Percentiles rank a stretch among this genome's conserved stretches.
phyloP scores from a whole-genome alignment of 2,329 filamentous ascomycete species.

The Tolypocladium endophyticum region DNA sequence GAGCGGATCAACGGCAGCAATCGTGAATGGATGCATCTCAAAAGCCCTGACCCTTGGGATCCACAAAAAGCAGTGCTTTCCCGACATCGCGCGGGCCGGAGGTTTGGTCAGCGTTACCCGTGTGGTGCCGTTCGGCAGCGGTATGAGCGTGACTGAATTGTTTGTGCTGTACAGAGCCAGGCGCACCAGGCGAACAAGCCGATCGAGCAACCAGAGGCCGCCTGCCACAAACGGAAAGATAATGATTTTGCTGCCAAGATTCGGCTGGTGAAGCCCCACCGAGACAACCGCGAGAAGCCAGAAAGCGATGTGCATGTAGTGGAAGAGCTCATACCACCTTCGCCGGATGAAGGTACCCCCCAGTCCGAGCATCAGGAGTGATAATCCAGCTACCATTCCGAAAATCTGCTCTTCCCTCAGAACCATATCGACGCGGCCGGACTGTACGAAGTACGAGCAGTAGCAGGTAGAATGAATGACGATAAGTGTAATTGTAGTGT shows the following conservation, averaged over 20 bases:
- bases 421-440: constrained; percentile 18
- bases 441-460: constrained; percentile 25
- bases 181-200: constrained; percentile 34
- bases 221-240: constrained; percentile 30
- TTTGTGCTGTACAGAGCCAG: constrained; percentile 34
- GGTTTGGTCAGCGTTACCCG: constrained; percentile 42
- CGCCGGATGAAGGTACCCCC: constrained; percentile 31
- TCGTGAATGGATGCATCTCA: constrained; percentile 56
- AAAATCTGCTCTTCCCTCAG: constrained; percentile 28
- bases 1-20: constrained; percentile 38
- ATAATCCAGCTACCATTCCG: constrained; percentile 36
- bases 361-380: constrained; percentile 32
- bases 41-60: constrained; percentile 44
- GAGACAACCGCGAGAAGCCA: constrained; percentile 38
- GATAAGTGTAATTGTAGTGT: constrained; percentile 32
- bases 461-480: constrained; percentile 37
- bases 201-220: constrained; percentile 39
- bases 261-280: constrained; percentile 41
- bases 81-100: constrained; percentile 34
- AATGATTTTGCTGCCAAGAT: constrained; percentile 28
- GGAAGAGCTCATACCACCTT: constrained; percentile 46
- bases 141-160: constrained; percentile 41
- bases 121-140: constrained; percentile 42
- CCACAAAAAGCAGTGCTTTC: constrained; percentile 55
- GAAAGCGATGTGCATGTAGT: constrained; percentile 38